phyloP scores from a whole-genome alignment of 1,284 basidiomycete genomes.

The Paramarasmius palmivorus region DNA sequence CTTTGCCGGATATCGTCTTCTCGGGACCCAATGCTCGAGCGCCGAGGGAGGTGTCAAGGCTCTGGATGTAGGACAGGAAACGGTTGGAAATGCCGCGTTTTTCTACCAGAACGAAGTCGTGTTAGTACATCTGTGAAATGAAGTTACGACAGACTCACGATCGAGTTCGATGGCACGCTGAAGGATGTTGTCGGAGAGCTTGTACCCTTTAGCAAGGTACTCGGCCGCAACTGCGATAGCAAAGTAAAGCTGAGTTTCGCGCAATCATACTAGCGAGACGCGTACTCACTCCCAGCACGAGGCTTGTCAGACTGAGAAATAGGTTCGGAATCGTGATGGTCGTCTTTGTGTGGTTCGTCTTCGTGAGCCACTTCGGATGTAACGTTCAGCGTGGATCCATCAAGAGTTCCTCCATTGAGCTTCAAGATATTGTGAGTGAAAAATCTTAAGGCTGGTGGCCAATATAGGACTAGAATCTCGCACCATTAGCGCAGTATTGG shows the following conservation, averaged over 20 bases:
- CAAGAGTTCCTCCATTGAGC: slow-evolving; percentile 75
- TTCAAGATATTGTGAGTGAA: slow-evolving; percentile 25
- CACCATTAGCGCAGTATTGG: slow-evolving; percentile 80
- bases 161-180: slow-evolving; percentile 88
- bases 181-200: slow-evolving; percentile 76
- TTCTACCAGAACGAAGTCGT: slow-evolving; percentile 37
- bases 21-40: slow-evolving; percentile 68
- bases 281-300: slow-evolving; percentile 66
- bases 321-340: slow-evolving; percentile 34
- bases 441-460: neutral
- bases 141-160: slow-evolving; percentile 47
- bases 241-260: slow-evolving; percentile 4
- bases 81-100: slow-evolving; percentile 85
- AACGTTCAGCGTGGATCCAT: slow-evolving; percentile 60
- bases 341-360: slow-evolving; percentile 43
- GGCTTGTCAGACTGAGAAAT: slow-evolving; percentile 83
- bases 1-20: slow-evolving; percentile 73
- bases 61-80: slow-evolving; percentile 79
- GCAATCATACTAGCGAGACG: neutral
- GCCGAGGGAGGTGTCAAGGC: slow-evolving; percentile 71
- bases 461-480: slow-evolving; percentile 3
- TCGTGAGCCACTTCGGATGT: slow-evolving; percentile 59
- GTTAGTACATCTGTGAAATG: neutral
- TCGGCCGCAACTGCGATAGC: slow-evolving; percentile 75
- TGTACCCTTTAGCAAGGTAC: slow-evolving; percentile 87